A percentile compares a stretch with the other conserved stretches of the same genome.
Conservation (phyloP, 1,139 yeast genomes). For the Oligophagozyma castellii region DNA sequence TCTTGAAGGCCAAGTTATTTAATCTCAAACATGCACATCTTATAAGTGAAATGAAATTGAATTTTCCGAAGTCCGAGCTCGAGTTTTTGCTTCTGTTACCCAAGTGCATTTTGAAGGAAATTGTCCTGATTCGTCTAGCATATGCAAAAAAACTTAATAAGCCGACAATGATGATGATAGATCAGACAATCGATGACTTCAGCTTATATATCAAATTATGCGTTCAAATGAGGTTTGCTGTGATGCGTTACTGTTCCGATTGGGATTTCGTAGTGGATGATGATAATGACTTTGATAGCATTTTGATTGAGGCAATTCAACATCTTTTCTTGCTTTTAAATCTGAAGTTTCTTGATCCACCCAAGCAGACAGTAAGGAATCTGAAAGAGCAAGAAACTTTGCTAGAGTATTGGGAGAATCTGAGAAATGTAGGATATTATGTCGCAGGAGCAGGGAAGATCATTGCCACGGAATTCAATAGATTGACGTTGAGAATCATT, state of each 20-base stretch:
- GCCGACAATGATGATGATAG: constrained; percentile 89
- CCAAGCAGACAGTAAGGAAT: constrained; percentile 45
- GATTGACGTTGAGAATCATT: constrained; percentile 50
- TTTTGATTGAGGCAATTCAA: constrained; percentile 57
- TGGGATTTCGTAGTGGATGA: constrained; percentile 63
- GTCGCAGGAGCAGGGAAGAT: constrained; percentile 72
- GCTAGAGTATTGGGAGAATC: constrained; percentile 58
- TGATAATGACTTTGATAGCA: constrained; percentile 54
- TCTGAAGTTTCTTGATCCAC: constrained; percentile 62
- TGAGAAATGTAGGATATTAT: constrained; percentile 54
- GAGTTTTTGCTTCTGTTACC: constrained; percentile 59
- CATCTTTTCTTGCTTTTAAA: constrained; percentile 58
- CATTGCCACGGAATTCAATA: constrained; percentile 61
- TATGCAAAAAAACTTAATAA: constrained; percentile 67
- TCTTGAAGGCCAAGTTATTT: constrained; percentile 62
- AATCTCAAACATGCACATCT: constrained; percentile 47
- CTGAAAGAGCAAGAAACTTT: constrained; percentile 74
- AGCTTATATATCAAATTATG: constrained; percentile 63
- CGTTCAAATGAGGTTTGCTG: constrained; percentile 54
- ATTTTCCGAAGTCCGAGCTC: constrained; percentile 57
- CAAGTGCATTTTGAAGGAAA: constrained; percentile 61
- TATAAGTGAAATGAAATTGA: constrained; percentile 58
- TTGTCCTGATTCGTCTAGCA: constrained; percentile 54
- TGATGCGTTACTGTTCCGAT: constrained; percentile 55
- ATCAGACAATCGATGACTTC: constrained; percentile 79